phyloP scores from a whole-genome alignment of 75 land plant species.

The Selaginella tamariscina region DNA sequence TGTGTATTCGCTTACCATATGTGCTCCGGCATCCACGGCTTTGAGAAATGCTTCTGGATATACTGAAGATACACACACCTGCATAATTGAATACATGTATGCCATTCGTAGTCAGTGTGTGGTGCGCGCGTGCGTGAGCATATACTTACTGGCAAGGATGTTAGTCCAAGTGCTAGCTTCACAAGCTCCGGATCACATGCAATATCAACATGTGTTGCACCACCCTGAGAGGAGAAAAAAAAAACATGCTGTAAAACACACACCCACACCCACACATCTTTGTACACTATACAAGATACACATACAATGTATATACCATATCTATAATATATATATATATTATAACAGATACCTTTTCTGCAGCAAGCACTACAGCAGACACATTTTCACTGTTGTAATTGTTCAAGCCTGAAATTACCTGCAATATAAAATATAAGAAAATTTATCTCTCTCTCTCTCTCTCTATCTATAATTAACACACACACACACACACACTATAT shows the following conservation, averaged over 20 bases:
- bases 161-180: slow-evolving; percentile 53
- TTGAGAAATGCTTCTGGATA: slow-evolving; percentile 52
- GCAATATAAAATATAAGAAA: slow-evolving; percentile 9
- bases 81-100: slow-evolving; percentile 10
- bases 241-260: neutral
- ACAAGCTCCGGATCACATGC: slow-evolving; percentile 87
- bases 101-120: too few relatives aligned
- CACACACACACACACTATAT: too few relatives aligned
- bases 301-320: neutral
- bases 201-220: slow-evolving; percentile 94
- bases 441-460: neutral
- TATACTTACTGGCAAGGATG: slow-evolving; percentile 61
- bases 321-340: neutral
- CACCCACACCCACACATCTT: neutral
- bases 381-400: slow-evolving; percentile 62
- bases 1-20: slow-evolving; percentile 41
- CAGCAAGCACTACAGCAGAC: slow-evolving; percentile 76
- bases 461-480: too few relatives aligned
- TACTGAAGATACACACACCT: slow-evolving; percentile 84
- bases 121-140: too few relatives aligned
- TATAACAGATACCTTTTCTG: slow-evolving; percentile 50
- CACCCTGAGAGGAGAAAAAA: slow-evolving; percentile 43
- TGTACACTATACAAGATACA: neutral
- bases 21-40: slow-evolving; percentile 86
- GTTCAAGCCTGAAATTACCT: slow-evolving; percentile 82